phyloP scores from a whole-genome alignment of 1,139 yeast genomes.

The Arxiozyma bovina region DNA sequence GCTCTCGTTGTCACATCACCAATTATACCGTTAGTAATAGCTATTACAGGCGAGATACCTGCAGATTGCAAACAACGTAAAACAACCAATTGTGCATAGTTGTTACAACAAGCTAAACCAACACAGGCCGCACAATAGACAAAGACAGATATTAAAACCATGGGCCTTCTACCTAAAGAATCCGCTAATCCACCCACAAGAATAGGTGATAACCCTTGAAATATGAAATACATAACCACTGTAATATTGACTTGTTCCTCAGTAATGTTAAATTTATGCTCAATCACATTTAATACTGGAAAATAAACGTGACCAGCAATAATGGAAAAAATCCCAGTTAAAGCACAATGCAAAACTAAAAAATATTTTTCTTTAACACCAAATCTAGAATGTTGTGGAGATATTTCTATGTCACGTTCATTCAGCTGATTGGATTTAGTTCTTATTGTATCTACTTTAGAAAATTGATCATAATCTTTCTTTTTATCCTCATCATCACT shows the following conservation, averaged over 20 bases:
- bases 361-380: constrained; percentile 31
- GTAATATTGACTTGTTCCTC: constrained; percentile 53
- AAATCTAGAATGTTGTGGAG: constrained; percentile 31
- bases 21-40: constrained; percentile 55
- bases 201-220: constrained; percentile 65
- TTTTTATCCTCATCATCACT: too few species aligned
- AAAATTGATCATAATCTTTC: too few species aligned
- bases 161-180: constrained; percentile 58
- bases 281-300: constrained; percentile 55
- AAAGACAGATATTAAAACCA: constrained; percentile 42
- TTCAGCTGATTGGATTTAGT: too few species aligned
- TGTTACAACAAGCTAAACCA: constrained; percentile 44
- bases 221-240: constrained; percentile 59
- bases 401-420: too few species aligned
- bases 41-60: constrained; percentile 61
- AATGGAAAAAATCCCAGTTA: constrained; percentile 50
- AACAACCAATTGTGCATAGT: constrained; percentile 44
- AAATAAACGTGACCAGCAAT: constrained; percentile 64
- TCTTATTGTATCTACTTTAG: too few species aligned
- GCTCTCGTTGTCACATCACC: constrained; percentile 56
- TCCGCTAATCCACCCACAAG: constrained; percentile 61
- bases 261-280: constrained; percentile 42
- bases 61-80: constrained; percentile 60
- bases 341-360: constrained; percentile 36
- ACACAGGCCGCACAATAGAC: constrained; percentile 49